Evolutionary conservation across 2,329 filamentous ascomycete genomes (phyloP).

Genomic region (Pyrenochaeta sp.): DNA sequence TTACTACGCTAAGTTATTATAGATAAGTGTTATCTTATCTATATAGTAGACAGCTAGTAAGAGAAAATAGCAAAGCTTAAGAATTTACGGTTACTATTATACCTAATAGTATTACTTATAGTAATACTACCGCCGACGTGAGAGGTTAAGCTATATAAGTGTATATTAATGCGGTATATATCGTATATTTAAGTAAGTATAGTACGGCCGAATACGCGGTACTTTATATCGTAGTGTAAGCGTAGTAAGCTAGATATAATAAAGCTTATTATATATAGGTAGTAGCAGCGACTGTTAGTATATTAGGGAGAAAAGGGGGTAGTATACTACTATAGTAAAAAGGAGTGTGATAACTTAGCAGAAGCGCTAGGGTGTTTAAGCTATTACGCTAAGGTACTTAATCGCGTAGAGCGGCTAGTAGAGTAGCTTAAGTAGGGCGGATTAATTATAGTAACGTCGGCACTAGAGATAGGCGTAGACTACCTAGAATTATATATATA

Average conservation of each 20-base stretch:
- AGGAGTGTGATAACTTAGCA: slow-evolving; percentile 13
- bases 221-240: too few relatives aligned
- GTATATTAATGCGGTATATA: too few relatives aligned
- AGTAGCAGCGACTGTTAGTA: too few relatives aligned
- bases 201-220: slow-evolving; percentile 9
- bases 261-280: too few relatives aligned
- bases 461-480: slow-evolving; percentile 20
- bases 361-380: slow-evolving; percentile 11
- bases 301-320: slow-evolving; percentile 15
- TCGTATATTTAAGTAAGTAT: background rate
- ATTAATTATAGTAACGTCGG: slow-evolving; percentile 28
- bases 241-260: too few relatives aligned
- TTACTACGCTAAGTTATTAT: slow-evolving; percentile 21
- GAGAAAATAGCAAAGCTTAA: too few relatives aligned
- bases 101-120: slow-evolving; percentile 18
- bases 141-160: slow-evolving; percentile 12
- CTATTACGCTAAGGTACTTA: slow-evolving; percentile 15
- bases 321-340: slow-evolving; percentile 22
- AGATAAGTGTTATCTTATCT: slow-evolving; percentile 26
- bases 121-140: slow-evolving; percentile 15
- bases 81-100: slow-evolving; percentile 11
- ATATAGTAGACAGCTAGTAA: slow-evolving; percentile 19
- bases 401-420: slow-evolving; percentile 14
- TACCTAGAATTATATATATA: too few relatives aligned
- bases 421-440: slow-evolving; percentile 11